Conservation (phyloP, 768 basidiomycete genomes). For the Sporobolomyces pararoseus region DNA sequence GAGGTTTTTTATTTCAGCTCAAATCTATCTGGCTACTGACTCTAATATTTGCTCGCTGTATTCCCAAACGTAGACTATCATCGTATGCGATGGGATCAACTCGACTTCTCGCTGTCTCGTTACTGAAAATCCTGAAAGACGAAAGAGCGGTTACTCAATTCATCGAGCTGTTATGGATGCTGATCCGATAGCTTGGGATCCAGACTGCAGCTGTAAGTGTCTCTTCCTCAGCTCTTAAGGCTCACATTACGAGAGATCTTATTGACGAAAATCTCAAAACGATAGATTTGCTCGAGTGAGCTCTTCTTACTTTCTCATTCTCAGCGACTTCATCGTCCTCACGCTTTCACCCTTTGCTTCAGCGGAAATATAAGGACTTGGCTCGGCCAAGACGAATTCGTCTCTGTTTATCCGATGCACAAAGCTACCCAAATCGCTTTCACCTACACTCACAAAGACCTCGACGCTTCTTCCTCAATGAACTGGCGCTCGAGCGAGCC, state of each 20-base stretch:
- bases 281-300: slow-evolving; percentile 5
- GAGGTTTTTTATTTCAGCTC: too few species aligned
- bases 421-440: slow-evolving; percentile 10
- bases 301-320: not conserved
- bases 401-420: slow-evolving; percentile 20
- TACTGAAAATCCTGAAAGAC: not conserved
- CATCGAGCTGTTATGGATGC: slow-evolving; percentile 18
- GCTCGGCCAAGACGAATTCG: slow-evolving; percentile 25
- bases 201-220: slow-evolving; percentile 10
- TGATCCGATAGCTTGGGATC: slow-evolving; percentile 9
- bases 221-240: not conserved
- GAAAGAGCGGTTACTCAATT: slow-evolving; percentile 20
- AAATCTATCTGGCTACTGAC: too few species aligned
- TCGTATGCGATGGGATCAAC: slow-evolving; percentile 34
- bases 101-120: slow-evolving; percentile 15
- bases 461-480: not conserved
- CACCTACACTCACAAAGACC: slow-evolving; percentile 32
- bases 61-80: slow-evolving; percentile 31
- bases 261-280: too few species aligned
- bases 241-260: not conserved
- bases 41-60: too few species aligned
- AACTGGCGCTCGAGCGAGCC: slow-evolving; percentile 14
- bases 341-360: not conserved
- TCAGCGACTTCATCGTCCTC: not conserved
- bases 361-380: slow-evolving; percentile 36